Evolutionary conservation across 306 rosid genomes (phyloP).

Genomic region (Ormosia semicastrata): DNA sequence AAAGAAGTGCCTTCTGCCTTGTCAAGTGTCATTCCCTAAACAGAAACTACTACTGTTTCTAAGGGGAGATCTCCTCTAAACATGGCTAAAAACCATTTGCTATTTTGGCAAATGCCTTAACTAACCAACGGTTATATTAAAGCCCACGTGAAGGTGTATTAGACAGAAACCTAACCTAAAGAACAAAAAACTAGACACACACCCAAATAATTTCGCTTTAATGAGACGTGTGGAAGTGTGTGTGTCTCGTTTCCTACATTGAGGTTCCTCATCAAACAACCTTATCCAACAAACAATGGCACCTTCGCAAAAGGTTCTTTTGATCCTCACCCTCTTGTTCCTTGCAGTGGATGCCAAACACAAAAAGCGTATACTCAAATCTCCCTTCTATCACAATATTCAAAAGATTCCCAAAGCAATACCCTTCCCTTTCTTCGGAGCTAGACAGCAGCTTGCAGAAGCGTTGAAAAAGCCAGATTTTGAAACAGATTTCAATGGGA

Average conservation of each 20-base stretch:
- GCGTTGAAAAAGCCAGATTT: conserved; percentile 7
- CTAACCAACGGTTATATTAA: background rate
- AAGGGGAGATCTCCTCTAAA: background rate
- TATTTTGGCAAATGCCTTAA: background rate
- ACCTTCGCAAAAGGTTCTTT: conserved; percentile 24
- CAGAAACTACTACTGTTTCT: background rate
- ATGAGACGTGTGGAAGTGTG: background rate
- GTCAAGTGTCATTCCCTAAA: background rate
- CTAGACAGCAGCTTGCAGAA: background rate
- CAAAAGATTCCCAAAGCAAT: background rate
- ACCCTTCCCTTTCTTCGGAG: background rate
- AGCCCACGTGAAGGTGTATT: conserved; percentile 19
- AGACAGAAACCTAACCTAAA: conserved; percentile 13
- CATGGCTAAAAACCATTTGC: conserved; percentile 27
- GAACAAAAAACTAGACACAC: background rate
- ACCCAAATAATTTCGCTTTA: background rate
- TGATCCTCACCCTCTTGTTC: conserved; percentile 37
- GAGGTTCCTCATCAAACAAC: background rate
- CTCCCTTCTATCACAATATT: background rate
- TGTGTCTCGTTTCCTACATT: background rate
- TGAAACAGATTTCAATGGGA: conserved; percentile 24
- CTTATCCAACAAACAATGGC: conserved; percentile 37
- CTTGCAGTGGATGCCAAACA: conserved; percentile 14
- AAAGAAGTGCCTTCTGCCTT: background rate
- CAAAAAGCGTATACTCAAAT: background rate